Percentiles rank a stretch among this genome's conserved stretches.
Conservation (phyloP, 1,139 yeast species). For the Saccharomycopsis crataegensis region DNA sequence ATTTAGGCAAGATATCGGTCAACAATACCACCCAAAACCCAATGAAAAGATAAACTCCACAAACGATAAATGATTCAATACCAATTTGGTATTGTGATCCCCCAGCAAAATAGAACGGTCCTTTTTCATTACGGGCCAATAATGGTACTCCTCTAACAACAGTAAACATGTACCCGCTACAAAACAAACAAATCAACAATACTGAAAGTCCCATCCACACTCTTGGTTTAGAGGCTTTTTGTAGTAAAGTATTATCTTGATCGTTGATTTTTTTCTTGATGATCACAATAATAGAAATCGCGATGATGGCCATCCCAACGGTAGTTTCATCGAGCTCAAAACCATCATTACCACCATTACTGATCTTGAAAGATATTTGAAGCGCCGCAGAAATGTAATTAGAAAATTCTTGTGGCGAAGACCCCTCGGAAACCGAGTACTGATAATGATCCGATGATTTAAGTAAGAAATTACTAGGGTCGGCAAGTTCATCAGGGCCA, state of each 20-base stretch:
- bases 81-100: slow-evolving; percentile 66
- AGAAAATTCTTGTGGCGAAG: slow-evolving; percentile 40
- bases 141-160: slow-evolving; percentile 55
- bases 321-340: slow-evolving; percentile 30
- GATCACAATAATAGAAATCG: slow-evolving; percentile 39
- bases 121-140: slow-evolving; percentile 43
- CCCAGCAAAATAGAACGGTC: slow-evolving; percentile 48
- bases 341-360: slow-evolving; percentile 25
- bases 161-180: slow-evolving; percentile 60
- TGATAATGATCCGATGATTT: slow-evolving; percentile 26
- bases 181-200: slow-evolving; percentile 35
- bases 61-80: slow-evolving; percentile 48
- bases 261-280: slow-evolving; percentile 43
- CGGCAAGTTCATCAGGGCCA: not conserved
- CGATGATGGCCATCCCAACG: slow-evolving; percentile 37
- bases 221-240: slow-evolving; percentile 30
- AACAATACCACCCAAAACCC: slow-evolving; percentile 30
- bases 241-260: slow-evolving; percentile 24
- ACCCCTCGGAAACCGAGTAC: slow-evolving; percentile 26
- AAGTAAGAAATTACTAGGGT: slow-evolving; percentile 3
- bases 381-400: slow-evolving; percentile 42
- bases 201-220: slow-evolving; percentile 36
- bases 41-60: slow-evolving; percentile 40
- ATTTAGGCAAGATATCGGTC: slow-evolving; percentile 8
- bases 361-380: slow-evolving; percentile 36